phyloP scores from a whole-genome alignment of 768 basidiomycete genomes.

The Lactarius indigo region DNA sequence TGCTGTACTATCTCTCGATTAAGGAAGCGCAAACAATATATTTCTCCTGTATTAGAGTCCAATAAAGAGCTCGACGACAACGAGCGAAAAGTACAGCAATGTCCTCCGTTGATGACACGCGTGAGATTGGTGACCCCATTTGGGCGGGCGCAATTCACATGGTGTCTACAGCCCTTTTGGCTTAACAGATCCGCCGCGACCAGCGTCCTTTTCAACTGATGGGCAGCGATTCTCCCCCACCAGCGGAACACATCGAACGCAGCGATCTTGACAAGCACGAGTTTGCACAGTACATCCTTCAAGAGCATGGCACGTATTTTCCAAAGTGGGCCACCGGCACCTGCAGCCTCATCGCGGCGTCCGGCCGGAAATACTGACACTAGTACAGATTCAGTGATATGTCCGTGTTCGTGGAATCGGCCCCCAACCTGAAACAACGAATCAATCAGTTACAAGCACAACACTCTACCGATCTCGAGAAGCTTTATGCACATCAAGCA shows the following conservation, averaged over 20 bases:
- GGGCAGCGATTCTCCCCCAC: constrained; percentile 3
- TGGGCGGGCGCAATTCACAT: background rate
- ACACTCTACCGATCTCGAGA: constrained; percentile 33
- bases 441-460: constrained; percentile 32
- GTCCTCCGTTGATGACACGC: background rate
- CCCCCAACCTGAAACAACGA: constrained; percentile 30
- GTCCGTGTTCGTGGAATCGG: constrained; percentile 28
- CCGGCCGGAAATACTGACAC: constrained; percentile 3
- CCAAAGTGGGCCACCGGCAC: constrained; percentile 22
- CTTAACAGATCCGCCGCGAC: background rate
- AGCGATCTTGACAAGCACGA: constrained; percentile 18
- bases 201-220: constrained; percentile 4
- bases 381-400: constrained; percentile 14
- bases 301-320: constrained; percentile 23
- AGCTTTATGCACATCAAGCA: constrained; percentile 32
- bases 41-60: background rate
- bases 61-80: background rate
- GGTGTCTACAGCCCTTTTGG: background rate
- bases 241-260: constrained; percentile 5
- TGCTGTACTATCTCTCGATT: background rate
- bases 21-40: background rate
- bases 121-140: background rate
- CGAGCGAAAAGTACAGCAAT: background rate
- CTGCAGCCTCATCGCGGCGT: background rate
- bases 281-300: constrained; percentile 24